These are phyloP conservation scores for Solanum virginianum DNA, from an alignment of 257 asterid genomes.

Conservation along the genomic window DNA sequence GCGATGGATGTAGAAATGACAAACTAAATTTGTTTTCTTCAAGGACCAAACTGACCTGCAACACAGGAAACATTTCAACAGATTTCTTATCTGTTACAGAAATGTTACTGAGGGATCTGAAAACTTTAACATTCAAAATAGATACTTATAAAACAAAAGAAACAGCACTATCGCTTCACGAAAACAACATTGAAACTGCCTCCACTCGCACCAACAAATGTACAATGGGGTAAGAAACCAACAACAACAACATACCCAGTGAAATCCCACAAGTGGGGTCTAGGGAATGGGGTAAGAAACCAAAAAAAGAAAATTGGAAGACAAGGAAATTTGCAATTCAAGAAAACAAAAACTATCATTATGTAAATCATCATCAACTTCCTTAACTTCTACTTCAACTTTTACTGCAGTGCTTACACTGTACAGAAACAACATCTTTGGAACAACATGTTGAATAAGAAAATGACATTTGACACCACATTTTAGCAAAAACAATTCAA, in stretches of 20 bases:
- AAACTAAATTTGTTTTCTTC: constrained; percentile 10
- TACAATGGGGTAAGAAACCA: constrained; percentile 7
- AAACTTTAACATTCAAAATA: constrained; percentile 13
- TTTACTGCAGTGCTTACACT: constrained; percentile 35
- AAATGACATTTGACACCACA: constrained; percentile 14
- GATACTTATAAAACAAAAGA: constrained; percentile 27
- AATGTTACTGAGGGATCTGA: neutral
- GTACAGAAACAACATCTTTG: constrained; percentile 9
- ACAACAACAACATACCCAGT: no score
- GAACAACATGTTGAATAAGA: constrained; percentile 8
- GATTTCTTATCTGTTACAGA: neutral
- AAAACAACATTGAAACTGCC: constrained; percentile 66
- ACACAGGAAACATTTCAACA: constrained; percentile 31
- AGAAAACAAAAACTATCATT: constrained; percentile 18
- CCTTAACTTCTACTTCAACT: constrained; percentile 31
- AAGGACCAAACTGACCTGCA: constrained; percentile 45
- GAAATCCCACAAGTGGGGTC: no score
- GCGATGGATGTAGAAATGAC: constrained; percentile 12
- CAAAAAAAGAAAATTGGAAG: neutral
- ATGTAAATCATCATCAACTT: constrained; percentile 25
- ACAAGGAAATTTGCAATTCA: constrained; percentile 16
- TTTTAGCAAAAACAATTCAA: neutral
- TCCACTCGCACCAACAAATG: constrained; percentile 80
- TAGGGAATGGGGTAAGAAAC: constrained; percentile 6
- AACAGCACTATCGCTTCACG: constrained; percentile 52